Evolutionary conservation across 2,329 filamentous ascomycete species (phyloP), one percentile per base, ranked within the genome.

Genomic region (Trichoderma sp.): DNA sequence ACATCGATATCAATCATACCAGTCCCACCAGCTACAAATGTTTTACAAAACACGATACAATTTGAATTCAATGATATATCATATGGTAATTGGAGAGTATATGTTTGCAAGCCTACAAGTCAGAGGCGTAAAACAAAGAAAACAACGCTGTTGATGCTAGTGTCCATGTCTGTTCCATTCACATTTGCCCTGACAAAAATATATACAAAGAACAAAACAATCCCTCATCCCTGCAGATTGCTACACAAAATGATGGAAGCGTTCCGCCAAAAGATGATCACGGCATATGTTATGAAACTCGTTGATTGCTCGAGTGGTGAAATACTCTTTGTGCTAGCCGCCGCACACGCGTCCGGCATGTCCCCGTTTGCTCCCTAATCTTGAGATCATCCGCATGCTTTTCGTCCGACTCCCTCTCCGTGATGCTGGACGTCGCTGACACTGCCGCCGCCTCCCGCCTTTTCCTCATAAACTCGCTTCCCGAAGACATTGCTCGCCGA

Each of bases 251-350:
- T 28, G 34, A 15, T 59, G 53, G 50, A 47, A 50, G 43, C 43
- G 3, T 20, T 20, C 43, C 9, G n/a, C 15, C 43, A 50, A 50
- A 50, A 50, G 43, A 50, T 50, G 47, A 23, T 28, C 30, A 26
- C 15, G 23, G 28, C 30, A 32, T 61, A 23, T 50, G 30, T n/a
- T 66, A 72, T 61, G 67, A 66, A 23, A 72, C 67, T n/a, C 62
- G 30, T 26, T 68, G 68, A 26, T 32, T 71, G 32, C 59, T 36
- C 15, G 71, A 64, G 58, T 71, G 76, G 43, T 77, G 77, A 72
- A 79, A 79, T 39, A 79, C 74, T 30, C 73, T 78, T 30, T 79
- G 77, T 53, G 77, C 75, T 47, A 79, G 74, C 53, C 75, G 74
- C 57, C 75, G 75, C 57, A 79, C 72, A 57, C 77, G 78, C 62